Conservation (phyloP, 768 basidiomycete genomes). For the Gautieria morchelliformis region DNA sequence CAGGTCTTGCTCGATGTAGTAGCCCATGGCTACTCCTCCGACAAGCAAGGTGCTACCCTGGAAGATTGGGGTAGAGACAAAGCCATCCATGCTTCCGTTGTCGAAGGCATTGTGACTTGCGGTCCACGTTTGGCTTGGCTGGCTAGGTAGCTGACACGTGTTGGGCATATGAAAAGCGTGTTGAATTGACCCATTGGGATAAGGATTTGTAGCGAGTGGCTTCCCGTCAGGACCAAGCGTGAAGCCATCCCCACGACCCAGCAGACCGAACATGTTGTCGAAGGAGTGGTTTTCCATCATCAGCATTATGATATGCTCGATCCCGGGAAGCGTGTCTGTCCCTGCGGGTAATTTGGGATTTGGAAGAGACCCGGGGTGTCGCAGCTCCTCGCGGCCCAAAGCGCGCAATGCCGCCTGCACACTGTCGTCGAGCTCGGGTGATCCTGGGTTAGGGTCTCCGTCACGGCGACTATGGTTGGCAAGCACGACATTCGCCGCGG, state of each 20-base stretch:
- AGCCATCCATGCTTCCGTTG: conserved; percentile 16
- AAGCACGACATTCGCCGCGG: too few species aligned
- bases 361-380: too few species aligned
- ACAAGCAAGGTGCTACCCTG: conserved; percentile 11
- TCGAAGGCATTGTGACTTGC: conserved; percentile 11
- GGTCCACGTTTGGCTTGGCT: conserved; percentile 16
- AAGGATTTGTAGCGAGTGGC: conserved; percentile 14
- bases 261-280: conserved; percentile 21
- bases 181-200: conserved; percentile 14
- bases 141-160: conserved; percentile 18
- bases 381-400: too few species aligned
- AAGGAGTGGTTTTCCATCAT: conserved; percentile 23
- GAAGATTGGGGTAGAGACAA: conserved; percentile 17
- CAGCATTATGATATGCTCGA: conserved; percentile 20
- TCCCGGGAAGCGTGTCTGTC: not conserved
- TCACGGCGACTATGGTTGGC: too few species aligned
- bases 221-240: conserved; percentile 15
- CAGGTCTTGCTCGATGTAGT: conserved; percentile 15
- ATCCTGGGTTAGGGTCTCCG: too few species aligned
- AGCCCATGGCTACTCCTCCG: conserved; percentile 21
- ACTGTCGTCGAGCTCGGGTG: too few species aligned
- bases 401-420: too few species aligned
- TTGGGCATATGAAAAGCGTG: conserved; percentile 19
- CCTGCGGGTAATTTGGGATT: too few species aligned
- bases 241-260: conserved; percentile 13